These are phyloP conservation scores for Neurospora sp. DNA, from an alignment of 2,329 filamentous ascomycete genomes.

Conservation along the genomic window DNA sequence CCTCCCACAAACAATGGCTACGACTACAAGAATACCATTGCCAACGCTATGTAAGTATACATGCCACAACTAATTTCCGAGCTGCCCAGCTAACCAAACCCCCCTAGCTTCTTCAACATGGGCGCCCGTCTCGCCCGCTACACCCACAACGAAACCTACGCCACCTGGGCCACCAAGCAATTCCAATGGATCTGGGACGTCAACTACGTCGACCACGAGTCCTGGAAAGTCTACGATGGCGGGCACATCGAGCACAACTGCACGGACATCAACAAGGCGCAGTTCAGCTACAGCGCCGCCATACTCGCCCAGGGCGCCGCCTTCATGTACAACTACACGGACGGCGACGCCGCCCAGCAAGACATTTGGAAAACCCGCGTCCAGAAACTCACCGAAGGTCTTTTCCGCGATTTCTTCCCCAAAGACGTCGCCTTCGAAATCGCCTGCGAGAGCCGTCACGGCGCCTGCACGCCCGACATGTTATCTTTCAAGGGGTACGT, in stretches of 20 bases:
- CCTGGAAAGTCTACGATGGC: conserved; percentile 53
- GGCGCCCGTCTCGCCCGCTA: conserved; percentile 63
- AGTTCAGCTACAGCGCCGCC: conserved; percentile 60
- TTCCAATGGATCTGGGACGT: conserved; percentile 52
- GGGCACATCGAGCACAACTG: conserved; percentile 49
- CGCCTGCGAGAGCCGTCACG: conserved; percentile 48
- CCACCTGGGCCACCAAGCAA: conserved; percentile 48
- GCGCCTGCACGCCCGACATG: conserved; percentile 61
- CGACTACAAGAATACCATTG: conserved; percentile 56
- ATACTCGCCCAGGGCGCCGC: conserved; percentile 53
- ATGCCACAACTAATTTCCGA: background rate
- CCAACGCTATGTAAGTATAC: conserved; percentile 8
- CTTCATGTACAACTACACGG: conserved; percentile 57
- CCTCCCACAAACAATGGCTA: conserved; percentile 65
- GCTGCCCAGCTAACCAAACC: conserved; percentile 38
- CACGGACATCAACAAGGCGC: conserved; percentile 48
- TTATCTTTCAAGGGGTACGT: conserved; percentile 63
- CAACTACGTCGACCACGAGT: conserved; percentile 48
- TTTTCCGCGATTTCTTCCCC: conserved; percentile 43
- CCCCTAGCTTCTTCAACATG: conserved; percentile 52
- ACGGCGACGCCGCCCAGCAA: conserved; percentile 14
- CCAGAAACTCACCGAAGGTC: conserved; percentile 42
- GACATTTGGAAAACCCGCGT: conserved; percentile 44
- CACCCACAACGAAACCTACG: conserved; percentile 56
- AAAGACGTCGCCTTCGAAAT: conserved; percentile 54